These are phyloP conservation scores for Talaromyces sp. DNA, from an alignment of 2,329 filamentous ascomycete genomes.

Conservation along the genomic window DNA sequence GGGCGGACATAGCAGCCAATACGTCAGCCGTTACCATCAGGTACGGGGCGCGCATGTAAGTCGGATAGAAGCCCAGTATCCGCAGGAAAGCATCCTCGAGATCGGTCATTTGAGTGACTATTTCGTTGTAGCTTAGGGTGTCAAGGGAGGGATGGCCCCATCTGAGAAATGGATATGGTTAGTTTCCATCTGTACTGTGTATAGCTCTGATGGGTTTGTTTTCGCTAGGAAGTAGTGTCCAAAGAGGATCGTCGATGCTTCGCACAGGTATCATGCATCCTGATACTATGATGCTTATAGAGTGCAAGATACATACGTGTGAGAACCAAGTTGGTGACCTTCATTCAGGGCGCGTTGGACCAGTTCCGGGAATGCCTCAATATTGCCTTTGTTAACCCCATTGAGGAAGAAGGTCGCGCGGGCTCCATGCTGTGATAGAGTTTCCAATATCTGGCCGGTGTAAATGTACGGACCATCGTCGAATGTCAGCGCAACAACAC, in stretches of 20 bases:
- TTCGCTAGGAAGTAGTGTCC: too few relatives aligned
- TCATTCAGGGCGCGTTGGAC: constrained; percentile 35
- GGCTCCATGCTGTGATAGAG: constrained; percentile 58
- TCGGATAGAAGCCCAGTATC: constrained; percentile 49
- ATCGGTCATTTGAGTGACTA: constrained; percentile 44
- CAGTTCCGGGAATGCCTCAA: constrained; percentile 31
- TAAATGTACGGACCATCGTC: constrained; percentile 66
- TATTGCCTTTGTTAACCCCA: constrained; percentile 41
- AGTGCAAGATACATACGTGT: constrained; percentile 38
- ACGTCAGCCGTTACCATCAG: constrained; percentile 38
- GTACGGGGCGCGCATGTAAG: constrained; percentile 54
- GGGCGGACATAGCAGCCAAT: constrained; percentile 39
- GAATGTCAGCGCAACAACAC: constrained; percentile 65
- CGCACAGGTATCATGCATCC: background rate
- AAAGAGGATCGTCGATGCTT: too few relatives aligned
- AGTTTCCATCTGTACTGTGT: background rate
- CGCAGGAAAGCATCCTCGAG: constrained; percentile 44
- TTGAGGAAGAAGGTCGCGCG: constrained; percentile 68
- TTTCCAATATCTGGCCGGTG: constrained; percentile 61
- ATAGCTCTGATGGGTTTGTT: background rate
- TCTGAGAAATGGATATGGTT: constrained; percentile 19
- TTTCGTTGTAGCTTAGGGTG: constrained; percentile 32
- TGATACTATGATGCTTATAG: background rate
- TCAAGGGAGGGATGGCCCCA: constrained; percentile 46
- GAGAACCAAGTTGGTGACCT: constrained; percentile 52